These are phyloP conservation scores for Elsinoe necatrix DNA, from an alignment of 2,329 filamentous ascomycete species.

Conservation along the genomic window DNA sequence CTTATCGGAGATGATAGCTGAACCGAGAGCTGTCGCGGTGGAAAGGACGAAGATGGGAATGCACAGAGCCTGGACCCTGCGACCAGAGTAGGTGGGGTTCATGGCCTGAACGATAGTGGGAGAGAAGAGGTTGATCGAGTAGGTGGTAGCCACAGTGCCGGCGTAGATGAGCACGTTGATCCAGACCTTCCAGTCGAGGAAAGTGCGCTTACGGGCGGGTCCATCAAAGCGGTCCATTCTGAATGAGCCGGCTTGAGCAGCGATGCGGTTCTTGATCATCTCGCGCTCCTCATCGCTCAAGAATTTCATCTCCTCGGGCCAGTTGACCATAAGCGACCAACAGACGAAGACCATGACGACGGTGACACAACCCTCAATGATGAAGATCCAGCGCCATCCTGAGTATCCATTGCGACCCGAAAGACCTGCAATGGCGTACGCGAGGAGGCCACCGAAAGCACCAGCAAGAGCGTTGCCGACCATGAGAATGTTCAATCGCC, in stretches of 20 bases:
- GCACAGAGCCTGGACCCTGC: conserved; percentile 23
- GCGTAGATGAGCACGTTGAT: conserved; percentile 29
- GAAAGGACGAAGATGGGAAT: conserved; percentile 28
- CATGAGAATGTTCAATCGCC: conserved; percentile 16
- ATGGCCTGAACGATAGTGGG: conserved; percentile 43
- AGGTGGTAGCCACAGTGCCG: conserved; percentile 27
- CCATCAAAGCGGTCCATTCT: conserved; percentile 26
- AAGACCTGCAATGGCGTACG: conserved; percentile 25
- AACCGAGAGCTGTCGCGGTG: conserved; percentile 26
- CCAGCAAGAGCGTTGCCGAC: conserved; percentile 20
- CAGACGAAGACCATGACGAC: conserved; percentile 25
- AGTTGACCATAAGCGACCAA: conserved; percentile 27
- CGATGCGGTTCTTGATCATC: conserved; percentile 28
- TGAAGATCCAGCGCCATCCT: conserved; percentile 28
- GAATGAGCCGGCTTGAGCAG: conserved; percentile 31
- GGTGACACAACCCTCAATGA: conserved; percentile 28
- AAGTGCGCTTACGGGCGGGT: conserved; percentile 27
- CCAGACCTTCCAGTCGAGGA: conserved; percentile 29
- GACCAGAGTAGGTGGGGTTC: conserved; percentile 25
- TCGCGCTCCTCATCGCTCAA: conserved; percentile 27
- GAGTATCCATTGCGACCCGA: conserved; percentile 23
- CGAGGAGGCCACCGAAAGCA: conserved; percentile 25
- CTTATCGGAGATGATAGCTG: conserved; percentile 28
- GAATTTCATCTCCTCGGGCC: conserved; percentile 29
- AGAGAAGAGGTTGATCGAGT: conserved; percentile 31